Evolutionary conservation across 495 filamentous ascomycete genomes (phyloP), one percentile per base, ranked within the genome.

Genomic region (Xylaria scruposa): DNA sequence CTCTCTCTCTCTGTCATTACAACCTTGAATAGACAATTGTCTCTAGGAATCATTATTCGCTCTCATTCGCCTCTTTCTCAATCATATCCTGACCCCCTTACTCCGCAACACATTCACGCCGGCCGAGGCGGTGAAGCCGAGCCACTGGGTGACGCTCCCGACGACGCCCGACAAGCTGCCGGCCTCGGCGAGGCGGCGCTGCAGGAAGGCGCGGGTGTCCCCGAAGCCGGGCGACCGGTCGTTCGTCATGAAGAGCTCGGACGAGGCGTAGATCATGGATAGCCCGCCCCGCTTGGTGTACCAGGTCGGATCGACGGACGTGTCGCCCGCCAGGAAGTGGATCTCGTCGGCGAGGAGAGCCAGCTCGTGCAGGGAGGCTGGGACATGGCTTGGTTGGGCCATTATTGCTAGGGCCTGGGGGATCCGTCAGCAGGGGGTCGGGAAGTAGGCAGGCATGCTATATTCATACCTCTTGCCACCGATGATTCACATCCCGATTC

Each of bases 221-320:
- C 71, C 75, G 73, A 91, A 93, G 17, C 88, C 89, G 0, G 84
- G 78, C 0, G 89, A 92, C 67, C 79, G 81, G 78, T 98, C 97
- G 56, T 91, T 91, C 19, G 94, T 98, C 95, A 98, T 97, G 81
- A 94, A 94, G 3, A 97, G 83, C 80, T 99, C 96, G 36, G 91
- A 88, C 49, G 90, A 91, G 31, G 93, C 92, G 78, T 98, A 99
- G 74, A 97, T 89, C 13, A 89, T 85, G 4, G 91, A 88, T 6
- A 98, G 84, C 1, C 89, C 89, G 7, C 91, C 88, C 7, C 96
- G 90, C 79, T 96, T 96, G 67, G 94, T 92, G 78, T 98, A 99
- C 96, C 96, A 98, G 13, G 87, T 88, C 0, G 89, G 86, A 77
- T 98, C 95, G 72, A 97, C 92, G 17, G 89, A 88, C 5, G 82